phyloP scores from a whole-genome alignment of 805 yeast species.

The Wickerhamomyces bisporus region DNA sequence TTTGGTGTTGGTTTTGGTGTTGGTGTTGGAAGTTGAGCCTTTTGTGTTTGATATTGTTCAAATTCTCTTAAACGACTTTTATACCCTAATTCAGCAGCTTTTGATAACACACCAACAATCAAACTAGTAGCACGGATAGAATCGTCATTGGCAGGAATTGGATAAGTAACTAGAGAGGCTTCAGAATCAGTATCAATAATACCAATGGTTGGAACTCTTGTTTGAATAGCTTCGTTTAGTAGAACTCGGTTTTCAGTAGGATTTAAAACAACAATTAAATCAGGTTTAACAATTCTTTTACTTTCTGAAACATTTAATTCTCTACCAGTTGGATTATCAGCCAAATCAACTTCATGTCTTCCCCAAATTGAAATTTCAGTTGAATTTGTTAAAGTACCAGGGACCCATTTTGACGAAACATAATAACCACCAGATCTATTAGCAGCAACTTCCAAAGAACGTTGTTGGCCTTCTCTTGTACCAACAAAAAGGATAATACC shows the following conservation, averaged over 20 bases:
- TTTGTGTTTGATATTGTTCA: slow-evolving; percentile 1
- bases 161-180: slow-evolving; percentile 84
- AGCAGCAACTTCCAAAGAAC: slow-evolving; percentile 77
- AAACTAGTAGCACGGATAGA: slow-evolving; percentile 76
- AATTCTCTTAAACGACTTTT: slow-evolving; percentile 23
- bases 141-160: slow-evolving; percentile 96
- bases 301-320: slow-evolving; percentile 44
- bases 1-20: neutral
- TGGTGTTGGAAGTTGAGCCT: neutral
- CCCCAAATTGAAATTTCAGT: slow-evolving; percentile 59
- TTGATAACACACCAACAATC: slow-evolving; percentile 76
- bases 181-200: slow-evolving; percentile 92
- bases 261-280: slow-evolving; percentile 77
- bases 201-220: slow-evolving; percentile 89
- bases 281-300: slow-evolving; percentile 72
- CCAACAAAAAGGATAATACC: slow-evolving; percentile 86
- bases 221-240: slow-evolving; percentile 72
- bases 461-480: slow-evolving; percentile 69
- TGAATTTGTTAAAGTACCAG: slow-evolving; percentile 89
- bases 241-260: slow-evolving; percentile 83
- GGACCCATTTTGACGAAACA: slow-evolving; percentile 84
- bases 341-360: slow-evolving; percentile 72
- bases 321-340: slow-evolving; percentile 61
- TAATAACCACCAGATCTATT: slow-evolving; percentile 71
- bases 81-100: slow-evolving; percentile 79